Evolutionary conservation across 306 rosid species (phyloP).

Genomic region (Oemleria cerasiformis): DNA sequence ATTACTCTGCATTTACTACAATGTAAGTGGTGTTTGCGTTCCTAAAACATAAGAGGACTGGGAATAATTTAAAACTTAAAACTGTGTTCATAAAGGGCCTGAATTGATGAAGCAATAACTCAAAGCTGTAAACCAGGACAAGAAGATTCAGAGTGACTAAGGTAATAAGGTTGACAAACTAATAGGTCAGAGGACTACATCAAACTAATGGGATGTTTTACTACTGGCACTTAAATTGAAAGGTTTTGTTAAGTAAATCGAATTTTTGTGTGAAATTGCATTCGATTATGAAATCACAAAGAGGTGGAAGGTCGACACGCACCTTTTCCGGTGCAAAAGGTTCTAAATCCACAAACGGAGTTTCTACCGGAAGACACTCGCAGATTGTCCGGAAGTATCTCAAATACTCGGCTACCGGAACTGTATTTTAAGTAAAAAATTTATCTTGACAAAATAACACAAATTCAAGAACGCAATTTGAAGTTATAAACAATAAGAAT

Average conservation of each 20-base stretch:
- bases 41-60: not conserved
- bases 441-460: conserved; percentile 15
- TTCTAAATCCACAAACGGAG: conserved; percentile 46
- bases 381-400: conserved; percentile 39
- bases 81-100: not conserved
- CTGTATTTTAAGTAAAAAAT: conserved; percentile 37
- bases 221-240: not conserved
- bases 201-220: not conserved
- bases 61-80: not conserved
- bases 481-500: not conserved
- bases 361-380: conserved; percentile 47
- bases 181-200: not conserved
- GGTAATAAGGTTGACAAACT: not conserved
- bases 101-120: not conserved
- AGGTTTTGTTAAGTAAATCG: not conserved
- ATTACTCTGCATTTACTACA: not conserved
- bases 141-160: not conserved
- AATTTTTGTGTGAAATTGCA: not conserved
- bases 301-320: conserved; percentile 30
- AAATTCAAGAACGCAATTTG: not conserved
- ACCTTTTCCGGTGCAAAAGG: conserved; percentile 63
- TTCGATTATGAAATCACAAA: conserved; percentile 7
- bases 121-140: not conserved
- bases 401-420: conserved; percentile 34
- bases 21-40: not conserved